Evolutionary conservation across 2,329 filamentous ascomycete genomes (phyloP).

Genomic region (Tolypocladium guangdongense): DNA sequence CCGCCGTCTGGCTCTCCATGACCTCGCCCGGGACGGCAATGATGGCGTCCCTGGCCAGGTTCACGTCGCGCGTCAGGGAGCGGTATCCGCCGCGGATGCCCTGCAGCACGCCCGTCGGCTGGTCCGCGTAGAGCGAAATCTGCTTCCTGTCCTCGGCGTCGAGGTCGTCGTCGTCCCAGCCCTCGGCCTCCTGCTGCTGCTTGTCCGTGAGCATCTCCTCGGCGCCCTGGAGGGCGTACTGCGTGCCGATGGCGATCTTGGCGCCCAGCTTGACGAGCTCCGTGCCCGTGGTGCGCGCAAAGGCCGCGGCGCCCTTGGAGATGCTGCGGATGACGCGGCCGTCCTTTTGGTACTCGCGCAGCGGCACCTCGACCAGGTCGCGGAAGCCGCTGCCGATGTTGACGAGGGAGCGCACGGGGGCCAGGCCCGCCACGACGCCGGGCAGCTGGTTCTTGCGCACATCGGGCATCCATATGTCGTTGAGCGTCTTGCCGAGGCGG

Average conservation of each 20-base stretch:
- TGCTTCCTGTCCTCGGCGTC: slow-evolving; percentile 64
- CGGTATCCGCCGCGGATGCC: slow-evolving; percentile 75
- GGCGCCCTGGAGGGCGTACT: slow-evolving; percentile 81
- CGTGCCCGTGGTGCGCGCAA: slow-evolving; percentile 86
- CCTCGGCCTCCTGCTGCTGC: slow-evolving; percentile 23
- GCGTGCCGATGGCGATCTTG: slow-evolving; percentile 88
- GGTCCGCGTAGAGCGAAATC: slow-evolving; percentile 87
- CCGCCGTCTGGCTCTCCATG: slow-evolving; percentile 73
- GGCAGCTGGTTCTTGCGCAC: slow-evolving; percentile 83
- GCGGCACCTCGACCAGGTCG: slow-evolving; percentile 79
- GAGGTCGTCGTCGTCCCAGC: slow-evolving; percentile 48
- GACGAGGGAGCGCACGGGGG: slow-evolving; percentile 79
- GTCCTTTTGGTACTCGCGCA: slow-evolving; percentile 89
- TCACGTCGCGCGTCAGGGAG: slow-evolving; percentile 76
- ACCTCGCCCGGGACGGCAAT: slow-evolving; percentile 90
- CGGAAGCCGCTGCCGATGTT: slow-evolving; percentile 82
- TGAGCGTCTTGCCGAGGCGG: slow-evolving; percentile 76
- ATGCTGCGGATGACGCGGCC: slow-evolving; percentile 86
- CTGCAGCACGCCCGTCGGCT: slow-evolving; percentile 79
- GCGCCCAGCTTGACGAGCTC: slow-evolving; percentile 92
- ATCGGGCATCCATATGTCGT: slow-evolving; percentile 94
- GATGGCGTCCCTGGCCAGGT: slow-evolving; percentile 78
- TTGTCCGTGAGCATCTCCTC: slow-evolving; percentile 61
- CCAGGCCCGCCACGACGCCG: slow-evolving; percentile 76
- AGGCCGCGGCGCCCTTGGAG: slow-evolving; percentile 78